Evolutionary conservation across 2,329 filamentous ascomycete genomes (phyloP), one percentile per base, ranked within the genome.

Genomic region (Fusarium caatingaense): DNA sequence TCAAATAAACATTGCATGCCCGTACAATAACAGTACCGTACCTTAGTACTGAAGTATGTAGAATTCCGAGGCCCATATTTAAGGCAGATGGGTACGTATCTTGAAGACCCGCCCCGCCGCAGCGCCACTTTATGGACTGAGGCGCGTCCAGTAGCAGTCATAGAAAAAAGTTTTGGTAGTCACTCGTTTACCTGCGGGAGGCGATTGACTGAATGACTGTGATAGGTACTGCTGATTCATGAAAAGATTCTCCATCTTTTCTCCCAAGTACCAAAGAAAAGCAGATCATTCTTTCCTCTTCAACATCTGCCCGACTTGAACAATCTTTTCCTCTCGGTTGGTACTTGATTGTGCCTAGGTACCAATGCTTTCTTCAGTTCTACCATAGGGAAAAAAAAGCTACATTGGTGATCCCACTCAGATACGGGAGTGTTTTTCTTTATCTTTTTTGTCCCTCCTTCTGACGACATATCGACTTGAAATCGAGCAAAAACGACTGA

Each of bases 171-270:
- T 57, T 68, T 69, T 50, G 62, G 53, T 37, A 20, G 57, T 53
- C 30, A 23, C 48, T 59, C 49, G 50, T 44, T 44, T 47, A 23
- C 41, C 48, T 30, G 23, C 21, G 28, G 32, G 42, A 51, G 48
- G 56, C 61, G 50, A 63, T 69, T 60, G 47, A 49, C 21, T 50
- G 30, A 44, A 54, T 48, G 57, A 64, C 40, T 53, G 30, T 32
- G 15, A 32, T 32, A 32, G 30, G 30, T 32, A 32, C 30, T 32
- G 57, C 66, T 69, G 62, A 69, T 69, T 69, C 62, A 70, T 67
- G 51, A 68, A 68, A 70, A 71, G 56, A 60, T 60, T 47, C 60
- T 60, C 58, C 56, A 58, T 71, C 67, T 57, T 61, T 64, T 67
- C 56, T 46, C 23, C 50, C 48, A 16, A 46, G 44, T 15, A 51